Evolutionary conservation across 2,329 filamentous ascomycete genomes (phyloP).

Genomic region (Scedosporium minutisporum): DNA sequence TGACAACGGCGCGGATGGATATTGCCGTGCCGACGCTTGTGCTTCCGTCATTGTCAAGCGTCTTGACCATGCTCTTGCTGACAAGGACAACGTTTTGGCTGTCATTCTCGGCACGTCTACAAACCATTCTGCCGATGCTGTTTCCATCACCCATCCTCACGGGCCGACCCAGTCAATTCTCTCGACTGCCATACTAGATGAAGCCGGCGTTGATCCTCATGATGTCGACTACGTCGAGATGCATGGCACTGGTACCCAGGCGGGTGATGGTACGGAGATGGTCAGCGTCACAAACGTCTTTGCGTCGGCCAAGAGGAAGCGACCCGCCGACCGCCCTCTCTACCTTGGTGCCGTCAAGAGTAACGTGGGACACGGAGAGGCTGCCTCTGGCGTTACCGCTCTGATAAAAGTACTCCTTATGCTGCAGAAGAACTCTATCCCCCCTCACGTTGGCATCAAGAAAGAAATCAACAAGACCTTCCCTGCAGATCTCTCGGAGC

Average conservation of each 20-base stretch:
- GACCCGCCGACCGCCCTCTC: slow-evolving; percentile 40
- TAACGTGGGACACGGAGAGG: slow-evolving; percentile 54
- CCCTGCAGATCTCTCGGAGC: slow-evolving; percentile 44
- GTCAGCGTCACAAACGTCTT: slow-evolving; percentile 55
- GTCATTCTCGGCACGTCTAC: slow-evolving; percentile 67
- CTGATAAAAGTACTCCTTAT: slow-evolving; percentile 57
- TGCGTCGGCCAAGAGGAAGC: slow-evolving; percentile 35
- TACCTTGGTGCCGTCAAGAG: slow-evolving; percentile 55
- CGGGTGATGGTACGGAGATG: slow-evolving; percentile 77
- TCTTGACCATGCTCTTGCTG: slow-evolving; percentile 65
- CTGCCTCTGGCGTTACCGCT: slow-evolving; percentile 51
- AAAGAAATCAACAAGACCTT: slow-evolving; percentile 50
- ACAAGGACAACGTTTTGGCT: slow-evolving; percentile 69
- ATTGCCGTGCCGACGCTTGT: slow-evolving; percentile 70
- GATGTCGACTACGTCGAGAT: slow-evolving; percentile 81
- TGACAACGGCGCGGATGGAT: slow-evolving; percentile 71
- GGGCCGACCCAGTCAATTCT: slow-evolving; percentile 64
- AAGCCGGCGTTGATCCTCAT: slow-evolving; percentile 64
- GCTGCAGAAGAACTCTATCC: slow-evolving; percentile 52
- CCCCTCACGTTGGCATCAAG: slow-evolving; percentile 61
- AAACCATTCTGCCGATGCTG: slow-evolving; percentile 72
- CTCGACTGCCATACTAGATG: slow-evolving; percentile 59
- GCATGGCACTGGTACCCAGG: slow-evolving; percentile 83
- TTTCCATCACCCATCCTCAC: slow-evolving; percentile 78
- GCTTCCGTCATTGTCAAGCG: slow-evolving; percentile 70